Evolutionary conservation across 352 stramenopile genomes (phyloP).

Genomic region (Phytopythium litorale): DNA sequence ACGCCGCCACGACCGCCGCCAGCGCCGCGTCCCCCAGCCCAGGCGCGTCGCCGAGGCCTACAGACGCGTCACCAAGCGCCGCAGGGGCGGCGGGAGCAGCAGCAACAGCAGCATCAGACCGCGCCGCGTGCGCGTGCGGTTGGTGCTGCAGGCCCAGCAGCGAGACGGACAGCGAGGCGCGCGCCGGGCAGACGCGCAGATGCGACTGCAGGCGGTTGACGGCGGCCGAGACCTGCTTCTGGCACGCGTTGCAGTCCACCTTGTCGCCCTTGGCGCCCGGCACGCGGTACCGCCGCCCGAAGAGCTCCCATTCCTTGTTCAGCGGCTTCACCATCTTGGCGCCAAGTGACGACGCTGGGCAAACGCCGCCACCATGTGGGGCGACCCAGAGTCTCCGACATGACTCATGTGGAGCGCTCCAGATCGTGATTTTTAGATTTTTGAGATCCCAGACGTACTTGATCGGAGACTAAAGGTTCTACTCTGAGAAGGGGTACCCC

Average conservation of each 20-base stretch:
- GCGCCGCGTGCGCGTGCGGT: neutral
- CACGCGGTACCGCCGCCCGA: constrained; percentile 53
- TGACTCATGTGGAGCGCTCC: neutral
- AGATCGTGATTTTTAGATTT: too few relatives aligned
- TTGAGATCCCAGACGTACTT: too few relatives aligned
- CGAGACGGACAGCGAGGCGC: constrained; percentile 9
- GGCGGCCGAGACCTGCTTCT: constrained; percentile 53
- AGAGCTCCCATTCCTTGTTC: constrained; percentile 71
- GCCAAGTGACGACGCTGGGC: neutral
- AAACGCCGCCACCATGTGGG: too few relatives aligned
- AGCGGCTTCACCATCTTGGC: constrained; percentile 47
- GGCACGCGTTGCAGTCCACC: constrained; percentile 62
- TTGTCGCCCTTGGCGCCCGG: constrained; percentile 49
- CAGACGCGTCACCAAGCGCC: neutral
- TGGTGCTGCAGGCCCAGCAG: constrained; percentile 3
- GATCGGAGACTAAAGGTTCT: too few relatives aligned
- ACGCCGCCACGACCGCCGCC: neutral
- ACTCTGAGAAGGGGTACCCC: too few relatives aligned
- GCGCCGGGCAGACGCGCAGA: constrained; percentile 49
- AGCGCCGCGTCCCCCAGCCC: neutral
- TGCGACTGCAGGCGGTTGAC: constrained; percentile 67
- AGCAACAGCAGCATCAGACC: neutral
- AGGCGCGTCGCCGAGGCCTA: neutral
- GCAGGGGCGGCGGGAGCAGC: neutral
- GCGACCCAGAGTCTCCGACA: too few relatives aligned